These are phyloP conservation scores for Fusarium keratoplasticum DNA, from an alignment of 2,329 filamentous ascomycete species.

Conservation along the genomic window DNA sequence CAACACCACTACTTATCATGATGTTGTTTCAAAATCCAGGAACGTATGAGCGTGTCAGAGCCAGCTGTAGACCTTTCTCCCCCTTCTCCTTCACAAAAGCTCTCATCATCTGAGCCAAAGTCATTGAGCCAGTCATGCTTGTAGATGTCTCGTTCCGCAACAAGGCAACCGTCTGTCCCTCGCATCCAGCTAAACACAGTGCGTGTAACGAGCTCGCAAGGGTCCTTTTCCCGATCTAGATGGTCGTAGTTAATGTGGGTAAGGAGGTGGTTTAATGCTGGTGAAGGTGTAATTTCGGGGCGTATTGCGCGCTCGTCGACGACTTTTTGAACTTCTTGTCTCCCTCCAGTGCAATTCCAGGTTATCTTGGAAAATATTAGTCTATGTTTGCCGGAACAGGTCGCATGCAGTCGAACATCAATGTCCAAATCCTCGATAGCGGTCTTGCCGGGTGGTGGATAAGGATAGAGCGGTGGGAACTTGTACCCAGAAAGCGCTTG, in stretches of 20 bases:
- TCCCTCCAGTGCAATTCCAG: constrained; percentile 1
- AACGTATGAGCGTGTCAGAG: not conserved
- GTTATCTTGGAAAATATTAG: not conserved
- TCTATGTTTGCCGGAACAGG: not conserved
- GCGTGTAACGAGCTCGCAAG: constrained; percentile 8
- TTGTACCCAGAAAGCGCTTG: not conserved
- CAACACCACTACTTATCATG: too few species aligned
- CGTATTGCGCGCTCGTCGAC: not conserved
- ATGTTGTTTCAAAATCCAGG: not conserved
- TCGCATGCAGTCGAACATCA: constrained; percentile 3
- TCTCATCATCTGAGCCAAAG: constrained; percentile 19
- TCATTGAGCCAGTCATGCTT: constrained; percentile 18
- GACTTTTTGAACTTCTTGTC: not conserved
- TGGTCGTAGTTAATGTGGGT: not conserved
- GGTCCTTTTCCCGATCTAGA: constrained; percentile 21
- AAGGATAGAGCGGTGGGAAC: constrained; percentile 6
- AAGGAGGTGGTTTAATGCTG: not conserved
- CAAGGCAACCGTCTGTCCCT: constrained; percentile 8
- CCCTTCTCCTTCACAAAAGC: constrained; percentile 1
- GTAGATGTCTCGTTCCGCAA: constrained; percentile 23
- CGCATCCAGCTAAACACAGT: constrained; percentile 25
- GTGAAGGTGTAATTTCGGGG: not conserved
- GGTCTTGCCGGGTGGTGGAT: not conserved
- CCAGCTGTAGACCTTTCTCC: not conserved
- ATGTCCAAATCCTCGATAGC: constrained; percentile 6